Base-by-base conservation (phyloP, 2,329 filamentous ascomycete species). In the Phaeophleospora eucalypticola region DNA sequence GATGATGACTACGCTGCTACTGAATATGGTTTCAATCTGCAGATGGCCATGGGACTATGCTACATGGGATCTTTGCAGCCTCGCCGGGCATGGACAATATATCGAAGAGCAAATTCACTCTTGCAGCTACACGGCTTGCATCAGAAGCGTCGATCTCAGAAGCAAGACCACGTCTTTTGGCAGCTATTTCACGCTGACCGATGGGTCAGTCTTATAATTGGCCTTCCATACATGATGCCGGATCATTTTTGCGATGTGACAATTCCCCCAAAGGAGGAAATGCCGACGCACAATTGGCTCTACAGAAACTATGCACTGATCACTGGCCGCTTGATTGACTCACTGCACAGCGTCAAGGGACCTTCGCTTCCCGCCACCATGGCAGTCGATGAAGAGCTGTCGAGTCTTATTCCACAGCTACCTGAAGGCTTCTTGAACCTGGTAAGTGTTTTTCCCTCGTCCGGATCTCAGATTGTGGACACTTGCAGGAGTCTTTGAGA, bases 41-140 rank as follows among this genome's bases (percentile, higher is more conserved):
- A 52, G n/a, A 54, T 54, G 49, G 46, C 49, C 10, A 18, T 54
- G n/a, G 52, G 52, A 3, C 16, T 50, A 15, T 54, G 49, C 37
- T 46, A 50, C 27, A 45, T 50, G 24, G 41, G 38, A 38, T 41
- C 43, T 4, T 36, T 52, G 10, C 49, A 52, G 16, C 46, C 49
- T 12, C 43, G 49, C 4, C 46, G 49, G 35, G 52, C 52, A 4
- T 54, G 49, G 46, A 37, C 41, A 4, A 20, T 49, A 15, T 54
- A 52, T 20, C 43, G 52, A 3, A 27, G 46, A 19, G 49, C 52
- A 9, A 54, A 38, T 19, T 43, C 49, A 6, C 32, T 54, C 10
- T 34, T 52, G 19, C 49, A 52, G 21, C 46, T 52, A 1, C 45
- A 43, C 24, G 47, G 47, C 8, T 18, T 52, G 4, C 52, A 54